Evolutionary conservation across 2,329 filamentous ascomycete species (phyloP).

Genomic region (Cercospora canescens): DNA sequence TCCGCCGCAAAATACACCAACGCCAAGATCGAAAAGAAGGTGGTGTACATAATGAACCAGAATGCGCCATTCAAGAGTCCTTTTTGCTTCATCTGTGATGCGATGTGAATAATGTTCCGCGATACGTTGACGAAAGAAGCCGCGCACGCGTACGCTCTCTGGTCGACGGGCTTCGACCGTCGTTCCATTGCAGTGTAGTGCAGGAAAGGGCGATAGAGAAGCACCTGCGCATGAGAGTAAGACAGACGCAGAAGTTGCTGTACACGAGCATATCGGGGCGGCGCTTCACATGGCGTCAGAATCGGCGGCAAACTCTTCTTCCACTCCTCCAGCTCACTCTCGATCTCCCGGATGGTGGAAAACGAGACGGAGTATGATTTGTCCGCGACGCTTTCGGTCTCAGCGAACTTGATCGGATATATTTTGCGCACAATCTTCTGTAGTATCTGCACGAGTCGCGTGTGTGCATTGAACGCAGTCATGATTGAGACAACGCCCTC

Average conservation of each 20-base stretch:
- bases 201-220: constrained; percentile 79
- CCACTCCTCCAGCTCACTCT: constrained; percentile 63
- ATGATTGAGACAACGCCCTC: constrained; percentile 57
- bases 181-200: constrained; percentile 72
- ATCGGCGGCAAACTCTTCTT: constrained; percentile 69
- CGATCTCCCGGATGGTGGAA: constrained; percentile 64
- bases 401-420: constrained; percentile 60
- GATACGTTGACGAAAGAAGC: constrained; percentile 66
- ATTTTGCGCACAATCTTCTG: constrained; percentile 64
- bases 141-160: constrained; percentile 75
- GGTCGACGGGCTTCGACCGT: constrained; percentile 60
- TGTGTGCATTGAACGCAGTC: constrained; percentile 62
- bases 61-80: constrained; percentile 76
- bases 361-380: constrained; percentile 64
- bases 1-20: constrained; percentile 78
- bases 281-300: constrained; percentile 79
- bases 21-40: constrained; percentile 78
- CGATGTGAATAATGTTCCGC: constrained; percentile 77
- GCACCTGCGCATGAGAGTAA: constrained; percentile 81
- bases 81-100: constrained; percentile 73
- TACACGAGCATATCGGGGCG: constrained; percentile 62
- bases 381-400: constrained; percentile 42
- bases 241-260: constrained; percentile 76
- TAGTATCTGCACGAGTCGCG: constrained; percentile 57
- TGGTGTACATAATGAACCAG: constrained; percentile 84